Evolutionary conservation across 495 filamentous ascomycete species (phyloP).

Genomic region (Apiosordaria backusii): DNA sequence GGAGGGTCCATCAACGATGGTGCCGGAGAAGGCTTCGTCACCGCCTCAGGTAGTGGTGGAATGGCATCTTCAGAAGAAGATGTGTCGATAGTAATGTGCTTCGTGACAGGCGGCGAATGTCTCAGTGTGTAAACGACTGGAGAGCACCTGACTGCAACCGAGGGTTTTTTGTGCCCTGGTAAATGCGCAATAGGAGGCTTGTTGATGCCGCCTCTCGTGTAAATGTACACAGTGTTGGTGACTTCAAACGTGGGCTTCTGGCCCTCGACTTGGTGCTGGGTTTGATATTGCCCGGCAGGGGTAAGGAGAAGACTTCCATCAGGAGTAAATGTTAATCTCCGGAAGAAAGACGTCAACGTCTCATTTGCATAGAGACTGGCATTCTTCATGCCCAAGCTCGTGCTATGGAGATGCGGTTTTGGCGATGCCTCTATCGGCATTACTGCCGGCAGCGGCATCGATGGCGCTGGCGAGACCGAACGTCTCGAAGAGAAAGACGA

Average conservation of each 20-base stretch:
- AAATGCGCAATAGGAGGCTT: slow-evolving; percentile 97
- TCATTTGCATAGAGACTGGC: slow-evolving; percentile 95
- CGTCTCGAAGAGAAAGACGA: slow-evolving; percentile 94
- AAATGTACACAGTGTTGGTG: slow-evolving; percentile 97
- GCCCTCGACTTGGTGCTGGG: slow-evolving; percentile 66
- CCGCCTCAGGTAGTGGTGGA: slow-evolving; percentile 75
- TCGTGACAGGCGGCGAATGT: slow-evolving; percentile 62
- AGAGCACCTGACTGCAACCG: slow-evolving; percentile 92
- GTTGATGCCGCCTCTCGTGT: slow-evolving; percentile 93
- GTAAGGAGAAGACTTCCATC: slow-evolving; percentile 95
- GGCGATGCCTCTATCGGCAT: slow-evolving; percentile 89
- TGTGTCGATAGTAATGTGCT: slow-evolving; percentile 90
- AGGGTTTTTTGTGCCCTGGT: slow-evolving; percentile 97
- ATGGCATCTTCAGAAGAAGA: slow-evolving; percentile 83
- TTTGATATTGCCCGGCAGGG: slow-evolving; percentile 93
- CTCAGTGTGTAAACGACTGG: slow-evolving; percentile 83
- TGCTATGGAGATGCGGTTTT: slow-evolving; percentile 58
- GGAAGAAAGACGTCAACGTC: slow-evolving; percentile 95
- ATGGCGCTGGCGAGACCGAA: slow-evolving; percentile 93
- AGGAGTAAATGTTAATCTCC: slow-evolving; percentile 87
- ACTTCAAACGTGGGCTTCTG: slow-evolving; percentile 75
- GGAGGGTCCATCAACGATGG: slow-evolving; percentile 83
- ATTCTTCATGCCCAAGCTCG: slow-evolving; percentile 68
- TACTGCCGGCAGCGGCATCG: slow-evolving; percentile 91
- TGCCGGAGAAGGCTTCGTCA: slow-evolving; percentile 54